Evolutionary conservation across 2,329 filamentous ascomycete genomes (phyloP).

Genomic region (Fusarium brevicatenulatum): DNA sequence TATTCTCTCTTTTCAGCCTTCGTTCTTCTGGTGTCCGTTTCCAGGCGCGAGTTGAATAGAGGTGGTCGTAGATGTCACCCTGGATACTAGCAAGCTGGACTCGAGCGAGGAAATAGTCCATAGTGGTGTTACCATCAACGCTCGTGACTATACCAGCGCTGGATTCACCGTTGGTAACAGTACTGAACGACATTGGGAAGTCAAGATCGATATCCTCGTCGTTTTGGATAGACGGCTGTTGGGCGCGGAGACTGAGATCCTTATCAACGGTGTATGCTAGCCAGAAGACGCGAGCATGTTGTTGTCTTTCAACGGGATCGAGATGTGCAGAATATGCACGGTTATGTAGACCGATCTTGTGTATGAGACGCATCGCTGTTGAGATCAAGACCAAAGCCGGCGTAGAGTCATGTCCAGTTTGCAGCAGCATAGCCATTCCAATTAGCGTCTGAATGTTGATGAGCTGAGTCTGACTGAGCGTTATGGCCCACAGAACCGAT

Average conservation of each 20-base stretch:
- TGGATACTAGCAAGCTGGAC: constrained; percentile 2
- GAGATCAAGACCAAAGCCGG: neutral
- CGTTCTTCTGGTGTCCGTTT: neutral
- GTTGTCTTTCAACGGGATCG: neutral
- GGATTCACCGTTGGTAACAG: neutral
- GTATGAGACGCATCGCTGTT: constrained; percentile 1
- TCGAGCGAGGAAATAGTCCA: constrained; percentile 5
- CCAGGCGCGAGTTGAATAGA: neutral
- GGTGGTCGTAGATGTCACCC: neutral
- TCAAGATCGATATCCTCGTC: constrained; percentile 11
- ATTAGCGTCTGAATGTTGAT: constrained; percentile 10
- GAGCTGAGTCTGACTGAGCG: neutral
- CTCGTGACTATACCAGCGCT: neutral
- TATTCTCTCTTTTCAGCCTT: neutral
- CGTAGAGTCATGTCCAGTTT: neutral
- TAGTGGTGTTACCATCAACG: neutral
- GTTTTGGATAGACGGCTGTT: constrained; percentile 4
- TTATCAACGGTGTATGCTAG: constrained; percentile 9
- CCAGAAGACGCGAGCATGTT: constrained; percentile 8
- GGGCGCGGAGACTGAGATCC: neutral
- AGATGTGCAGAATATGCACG: neutral
- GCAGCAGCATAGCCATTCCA: constrained; percentile 9
- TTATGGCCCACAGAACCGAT: neutral
- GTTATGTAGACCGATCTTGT: constrained; percentile 5
- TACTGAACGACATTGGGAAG: neutral